Conservation (phyloP, 768 basidiomycete species). For the Nidularia sp. region DNA sequence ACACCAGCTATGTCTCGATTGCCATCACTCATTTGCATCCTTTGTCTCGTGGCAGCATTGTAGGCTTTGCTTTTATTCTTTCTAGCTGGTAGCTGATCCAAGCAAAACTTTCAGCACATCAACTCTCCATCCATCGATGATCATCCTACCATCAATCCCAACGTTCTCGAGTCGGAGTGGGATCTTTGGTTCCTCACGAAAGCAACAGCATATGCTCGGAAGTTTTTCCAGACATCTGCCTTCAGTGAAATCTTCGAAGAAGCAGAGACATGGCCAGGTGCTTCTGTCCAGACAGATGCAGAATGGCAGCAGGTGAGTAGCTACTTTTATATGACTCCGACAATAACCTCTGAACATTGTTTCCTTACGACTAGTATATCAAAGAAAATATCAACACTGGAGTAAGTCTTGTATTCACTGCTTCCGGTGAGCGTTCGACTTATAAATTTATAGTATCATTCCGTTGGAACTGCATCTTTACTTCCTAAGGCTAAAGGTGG, state of each 20-base stretch:
- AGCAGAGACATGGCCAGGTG: slow-evolving; percentile 23
- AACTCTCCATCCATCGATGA: slow-evolving; percentile 18
- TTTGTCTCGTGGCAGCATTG: slow-evolving; percentile 39
- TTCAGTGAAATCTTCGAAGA: slow-evolving; percentile 22
- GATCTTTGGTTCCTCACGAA: slow-evolving; percentile 26
- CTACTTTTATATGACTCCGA: not conserved
- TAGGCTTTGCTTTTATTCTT: slow-evolving; percentile 5
- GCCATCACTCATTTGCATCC: slow-evolving; percentile 34
- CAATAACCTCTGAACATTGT: not conserved
- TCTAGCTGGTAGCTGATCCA: not conserved
- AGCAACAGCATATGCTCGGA: slow-evolving; percentile 24
- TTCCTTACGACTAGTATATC: slow-evolving; percentile 11
- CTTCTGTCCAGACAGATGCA: slow-evolving; percentile 12
- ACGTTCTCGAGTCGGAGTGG: slow-evolving; percentile 25
- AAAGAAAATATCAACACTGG: slow-evolving; percentile 16
- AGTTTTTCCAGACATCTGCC: slow-evolving; percentile 21
- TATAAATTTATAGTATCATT: slow-evolving; percentile 16
- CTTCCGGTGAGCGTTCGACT: too few relatives aligned
- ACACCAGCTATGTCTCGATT: slow-evolving; percentile 29
- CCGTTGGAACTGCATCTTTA: slow-evolving; percentile 35
- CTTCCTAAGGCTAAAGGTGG: slow-evolving; percentile 21
- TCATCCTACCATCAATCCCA: slow-evolving; percentile 20
- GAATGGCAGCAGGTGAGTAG: slow-evolving; percentile 17
- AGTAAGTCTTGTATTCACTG: slow-evolving; percentile 5
- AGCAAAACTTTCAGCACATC: slow-evolving; percentile 13